Percentiles rank a stretch among this genome's conserved stretches.
Conservation (phyloP, 208 protist genomes). For the Acanthamoeba royreba region DNA sequence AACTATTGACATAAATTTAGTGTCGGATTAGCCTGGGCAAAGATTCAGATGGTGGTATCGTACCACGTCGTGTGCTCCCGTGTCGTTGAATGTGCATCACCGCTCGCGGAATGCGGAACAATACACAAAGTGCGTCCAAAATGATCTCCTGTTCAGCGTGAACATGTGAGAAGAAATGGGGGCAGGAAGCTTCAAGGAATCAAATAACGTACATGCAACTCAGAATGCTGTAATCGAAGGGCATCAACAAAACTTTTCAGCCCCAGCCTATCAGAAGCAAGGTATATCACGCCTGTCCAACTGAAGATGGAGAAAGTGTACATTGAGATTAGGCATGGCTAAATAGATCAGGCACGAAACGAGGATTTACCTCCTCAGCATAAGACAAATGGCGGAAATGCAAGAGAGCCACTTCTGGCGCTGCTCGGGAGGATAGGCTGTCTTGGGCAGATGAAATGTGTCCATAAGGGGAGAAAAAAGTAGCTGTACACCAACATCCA, state of each 20-base stretch:
- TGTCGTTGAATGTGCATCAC: conserved; percentile 3
- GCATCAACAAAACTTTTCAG: conserved; percentile 58
- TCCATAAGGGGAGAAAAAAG: conserved; percentile 11
- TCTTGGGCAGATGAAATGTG: neutral
- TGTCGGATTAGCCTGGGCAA: too few relatives aligned
- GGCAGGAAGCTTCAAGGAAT: too few relatives aligned
- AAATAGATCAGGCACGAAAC: too few relatives aligned
- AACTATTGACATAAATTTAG: neutral
- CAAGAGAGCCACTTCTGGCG: neutral
- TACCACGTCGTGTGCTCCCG: neutral
- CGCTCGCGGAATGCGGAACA: conserved; percentile 56
- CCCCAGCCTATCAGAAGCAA: conserved; percentile 56
- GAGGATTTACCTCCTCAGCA: neutral
- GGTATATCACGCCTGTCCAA: conserved; percentile 7
- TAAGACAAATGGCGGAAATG: neutral
- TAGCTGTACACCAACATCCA: too few relatives aligned
- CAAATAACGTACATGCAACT: conserved; percentile 57
- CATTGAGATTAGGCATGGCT: neutral
- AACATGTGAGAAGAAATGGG: neutral
- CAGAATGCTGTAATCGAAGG: conserved; percentile 57
- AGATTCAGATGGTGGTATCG: too few relatives aligned
- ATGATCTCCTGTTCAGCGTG: conserved; percentile 24
- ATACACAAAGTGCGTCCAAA: conserved; percentile 61
- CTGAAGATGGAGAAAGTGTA: neutral
- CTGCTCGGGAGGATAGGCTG: neutral